Percentiles rank a stretch among this genome's conserved stretches.
These are phyloP conservation scores for Echinosophora koreensis DNA, from an alignment of 306 rosid species.

Conservation along the genomic window DNA sequence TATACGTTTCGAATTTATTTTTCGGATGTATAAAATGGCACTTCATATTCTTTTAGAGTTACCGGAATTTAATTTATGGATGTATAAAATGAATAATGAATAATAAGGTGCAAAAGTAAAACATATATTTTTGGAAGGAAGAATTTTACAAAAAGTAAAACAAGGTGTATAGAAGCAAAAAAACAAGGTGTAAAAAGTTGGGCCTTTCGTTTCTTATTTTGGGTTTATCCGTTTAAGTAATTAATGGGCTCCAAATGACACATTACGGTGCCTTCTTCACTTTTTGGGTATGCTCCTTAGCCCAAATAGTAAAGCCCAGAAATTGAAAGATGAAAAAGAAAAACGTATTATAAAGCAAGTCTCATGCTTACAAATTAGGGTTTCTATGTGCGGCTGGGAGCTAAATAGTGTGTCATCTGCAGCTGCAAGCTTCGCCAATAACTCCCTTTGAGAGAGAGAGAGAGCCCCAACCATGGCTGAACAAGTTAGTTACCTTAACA, in stretches of 20 bases:
- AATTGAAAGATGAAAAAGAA: not conserved
- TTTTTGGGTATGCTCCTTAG: not conserved
- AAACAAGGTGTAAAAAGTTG: too few species aligned
- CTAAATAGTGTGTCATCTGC: not conserved
- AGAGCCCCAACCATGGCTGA: slow-evolving; percentile 66
- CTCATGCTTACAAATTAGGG: not conserved
- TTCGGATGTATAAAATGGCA: too few species aligned
- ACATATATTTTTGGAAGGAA: too few species aligned
- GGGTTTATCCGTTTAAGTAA: too few species aligned
- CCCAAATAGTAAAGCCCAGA: not conserved
- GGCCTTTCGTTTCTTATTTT: too few species aligned
- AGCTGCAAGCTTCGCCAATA: not conserved
- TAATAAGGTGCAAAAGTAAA: too few species aligned
- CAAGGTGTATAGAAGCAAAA: too few species aligned
- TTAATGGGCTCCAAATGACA: not conserved
- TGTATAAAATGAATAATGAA: too few species aligned
- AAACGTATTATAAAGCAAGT: not conserved
- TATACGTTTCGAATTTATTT: too few species aligned
- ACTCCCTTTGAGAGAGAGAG: slow-evolving; percentile 13
- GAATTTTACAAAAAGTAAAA: too few species aligned
- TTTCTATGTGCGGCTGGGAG: not conserved
- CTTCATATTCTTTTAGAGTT: too few species aligned
- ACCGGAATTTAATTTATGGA: too few species aligned
- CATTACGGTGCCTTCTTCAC: not conserved
- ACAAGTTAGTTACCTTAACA: slow-evolving; percentile 48